These are phyloP conservation scores for Acaromyces ingoldii DNA, from an alignment of 1,284 basidiomycete genomes.

Conservation along the genomic window DNA sequence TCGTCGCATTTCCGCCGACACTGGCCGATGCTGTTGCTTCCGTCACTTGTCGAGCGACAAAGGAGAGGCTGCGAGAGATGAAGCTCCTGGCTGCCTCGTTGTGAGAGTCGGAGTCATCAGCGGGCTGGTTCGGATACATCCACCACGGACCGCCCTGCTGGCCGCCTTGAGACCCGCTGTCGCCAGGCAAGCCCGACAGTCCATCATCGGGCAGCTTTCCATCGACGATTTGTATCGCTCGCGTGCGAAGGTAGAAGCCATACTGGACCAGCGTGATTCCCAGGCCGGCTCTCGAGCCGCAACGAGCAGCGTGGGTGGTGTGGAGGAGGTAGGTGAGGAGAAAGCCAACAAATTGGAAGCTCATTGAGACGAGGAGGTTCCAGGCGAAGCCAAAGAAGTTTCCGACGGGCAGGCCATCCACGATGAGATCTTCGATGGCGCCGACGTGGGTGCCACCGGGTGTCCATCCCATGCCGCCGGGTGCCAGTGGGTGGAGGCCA, in stretches of 20 bases:
- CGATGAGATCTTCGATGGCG: conserved; percentile 57
- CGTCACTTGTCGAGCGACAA: background rate
- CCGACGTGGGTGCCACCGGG: conserved; percentile 46
- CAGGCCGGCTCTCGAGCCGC: conserved; percentile 85
- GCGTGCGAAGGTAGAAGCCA: conserved; percentile 72
- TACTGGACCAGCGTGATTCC: conserved; percentile 84
- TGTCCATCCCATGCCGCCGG: conserved; percentile 49
- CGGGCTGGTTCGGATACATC: background rate
- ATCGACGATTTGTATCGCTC: conserved; percentile 50
- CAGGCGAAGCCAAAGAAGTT: conserved; percentile 67
- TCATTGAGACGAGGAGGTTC: conserved; percentile 81
- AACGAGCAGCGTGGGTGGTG: conserved; percentile 85
- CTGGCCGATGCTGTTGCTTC: background rate
- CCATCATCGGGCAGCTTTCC: conserved; percentile 28
- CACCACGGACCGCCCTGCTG: background rate
- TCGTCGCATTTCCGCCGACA: conserved; percentile 15
- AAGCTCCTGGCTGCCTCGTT: background rate
- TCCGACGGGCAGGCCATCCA: conserved; percentile 59
- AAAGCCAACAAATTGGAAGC: conserved; percentile 85
- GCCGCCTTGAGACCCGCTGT: conserved; percentile 1
- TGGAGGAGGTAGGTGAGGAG: conserved; percentile 50
- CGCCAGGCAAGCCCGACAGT: conserved; percentile 13
- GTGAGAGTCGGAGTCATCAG: conserved; percentile 5
- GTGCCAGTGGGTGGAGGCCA: conserved; percentile 55
- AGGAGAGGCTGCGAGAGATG: background rate